Evolutionary conservation across 2,329 filamentous ascomycete genomes (phyloP), one percentile per base, ranked within the genome.

Genomic region (Penicillium sp.): DNA sequence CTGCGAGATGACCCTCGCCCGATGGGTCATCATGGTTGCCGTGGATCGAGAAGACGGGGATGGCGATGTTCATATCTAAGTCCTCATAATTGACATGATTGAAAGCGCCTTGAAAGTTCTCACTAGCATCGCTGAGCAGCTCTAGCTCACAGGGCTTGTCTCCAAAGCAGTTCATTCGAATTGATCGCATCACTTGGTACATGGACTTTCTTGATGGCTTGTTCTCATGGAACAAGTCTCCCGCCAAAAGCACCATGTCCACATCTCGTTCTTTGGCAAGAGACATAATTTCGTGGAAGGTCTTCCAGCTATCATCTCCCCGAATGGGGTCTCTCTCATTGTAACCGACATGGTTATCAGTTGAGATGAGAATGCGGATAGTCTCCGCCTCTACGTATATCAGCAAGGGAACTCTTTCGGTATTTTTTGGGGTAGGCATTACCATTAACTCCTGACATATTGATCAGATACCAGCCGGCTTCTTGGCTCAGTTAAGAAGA

Each of bases 31-130:
- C 94, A 71, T 99, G 94, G 68, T 99, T 99, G 44, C 94, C 94
- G 67, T 99, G 95, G 40, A 99, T 99, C 0, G 93, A 96, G 71
- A 99, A 99, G 26, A 99, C 92, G 0, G 94, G 94, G 53, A 97
- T 97, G 1, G 92, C 90, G 57, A 99, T 86, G 67, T 99, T 99
- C 74, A 99, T 97, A 66, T 99, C 91, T 23, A 90, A 86, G 67
- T 99, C 94, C 74, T 97, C 92, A 75, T 99, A 99, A 75, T 99
- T 99, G 75, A 96, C 93, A 72, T 97, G 89, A 48, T 91, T 88
- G 69, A 97, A 96, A 0, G 91, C 87, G 6, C 89, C 89, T 58
- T 91, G 88, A 66, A 99, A 97, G 59, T 93, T 90, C 67, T 96
- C 89, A 63, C 87, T 91, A 7, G 90, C 91, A 73, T 99, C 94